These are phyloP conservation scores for Calonectria crousiana DNA, from an alignment of 2,329 filamentous ascomycete species.

Conservation along the genomic window DNA sequence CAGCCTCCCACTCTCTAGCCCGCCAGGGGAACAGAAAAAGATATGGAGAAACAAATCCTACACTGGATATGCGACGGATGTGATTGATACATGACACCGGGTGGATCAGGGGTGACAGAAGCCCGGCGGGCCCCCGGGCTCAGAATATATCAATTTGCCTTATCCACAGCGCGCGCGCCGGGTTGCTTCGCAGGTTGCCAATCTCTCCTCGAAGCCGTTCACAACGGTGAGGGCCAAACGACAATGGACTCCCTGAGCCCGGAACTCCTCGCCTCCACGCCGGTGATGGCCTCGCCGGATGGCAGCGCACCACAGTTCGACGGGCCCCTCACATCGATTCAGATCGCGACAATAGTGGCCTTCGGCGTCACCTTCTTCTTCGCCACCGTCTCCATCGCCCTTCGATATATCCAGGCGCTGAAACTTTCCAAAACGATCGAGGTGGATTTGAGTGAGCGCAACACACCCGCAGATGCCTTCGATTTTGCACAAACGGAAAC, in stretches of 20 bases:
- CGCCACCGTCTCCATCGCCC: not conserved
- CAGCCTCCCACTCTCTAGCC: not conserved
- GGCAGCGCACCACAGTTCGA: not conserved
- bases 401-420: not conserved
- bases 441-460: not conserved
- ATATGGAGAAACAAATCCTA: not conserved
- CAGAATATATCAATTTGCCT: slow-evolving; percentile 4
- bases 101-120: slow-evolving; percentile 3
- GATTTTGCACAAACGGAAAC: not conserved
- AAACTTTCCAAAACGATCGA: not conserved
- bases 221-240: not conserved
- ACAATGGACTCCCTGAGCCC: not conserved
- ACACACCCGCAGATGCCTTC: not conserved
- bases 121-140: no score
- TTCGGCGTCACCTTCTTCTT: slow-evolving; percentile 3
- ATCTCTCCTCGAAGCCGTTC: not conserved
- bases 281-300: not conserved
- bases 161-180: not conserved
- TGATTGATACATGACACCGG: not conserved
- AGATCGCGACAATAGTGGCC: not conserved
- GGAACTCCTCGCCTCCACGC: not conserved
- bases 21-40: not conserved
- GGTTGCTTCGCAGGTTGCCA: not conserved
- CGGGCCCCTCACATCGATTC: not conserved
- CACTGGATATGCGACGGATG: not conserved